A percentile compares a stretch with the other conserved stretches of the same genome.
These are phyloP conservation scores for Stephania yunnanensis DNA, from an alignment of 164 flowering plant genomes.

Conservation along the genomic window DNA sequence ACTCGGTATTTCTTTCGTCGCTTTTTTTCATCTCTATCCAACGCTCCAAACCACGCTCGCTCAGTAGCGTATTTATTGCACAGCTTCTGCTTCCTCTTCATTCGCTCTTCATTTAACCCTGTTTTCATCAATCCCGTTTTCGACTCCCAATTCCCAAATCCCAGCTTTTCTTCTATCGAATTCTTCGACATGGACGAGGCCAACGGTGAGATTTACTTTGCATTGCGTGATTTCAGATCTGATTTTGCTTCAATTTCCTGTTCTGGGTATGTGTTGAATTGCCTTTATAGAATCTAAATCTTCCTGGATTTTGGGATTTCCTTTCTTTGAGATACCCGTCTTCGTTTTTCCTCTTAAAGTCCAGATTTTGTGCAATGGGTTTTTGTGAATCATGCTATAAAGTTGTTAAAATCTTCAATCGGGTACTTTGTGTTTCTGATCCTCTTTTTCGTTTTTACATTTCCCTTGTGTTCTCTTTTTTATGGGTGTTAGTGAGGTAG, in stretches of 20 bases:
- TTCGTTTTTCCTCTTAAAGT: not conserved
- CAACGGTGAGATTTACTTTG: conserved; percentile 11
- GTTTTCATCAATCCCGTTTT: not conserved
- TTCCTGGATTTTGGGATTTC: not conserved
- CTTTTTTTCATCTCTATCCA: too few species aligned
- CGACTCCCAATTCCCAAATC: too few species aligned
- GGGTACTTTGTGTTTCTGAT: not conserved
- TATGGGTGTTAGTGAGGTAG: not conserved
- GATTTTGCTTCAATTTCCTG: not conserved
- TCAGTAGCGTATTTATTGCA: too few species aligned
- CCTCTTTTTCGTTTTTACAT: not conserved
- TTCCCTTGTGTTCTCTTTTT: not conserved
- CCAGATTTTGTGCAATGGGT: not conserved
- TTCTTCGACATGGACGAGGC: conserved; percentile 20
- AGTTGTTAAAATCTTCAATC: not conserved
- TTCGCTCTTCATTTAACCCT: not conserved
- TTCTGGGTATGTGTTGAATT: not conserved
- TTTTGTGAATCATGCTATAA: not conserved
- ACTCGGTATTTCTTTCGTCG: too few species aligned
- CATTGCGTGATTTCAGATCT: conserved; percentile 1
- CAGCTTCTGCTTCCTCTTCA: too few species aligned
- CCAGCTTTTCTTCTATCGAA: too few species aligned
- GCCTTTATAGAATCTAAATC: not conserved
- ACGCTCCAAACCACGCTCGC: too few species aligned
- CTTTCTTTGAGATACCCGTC: not conserved